Evolutionary conservation across 1,284 basidiomycete species (phyloP).

Genomic region (Tilletia horrida): DNA sequence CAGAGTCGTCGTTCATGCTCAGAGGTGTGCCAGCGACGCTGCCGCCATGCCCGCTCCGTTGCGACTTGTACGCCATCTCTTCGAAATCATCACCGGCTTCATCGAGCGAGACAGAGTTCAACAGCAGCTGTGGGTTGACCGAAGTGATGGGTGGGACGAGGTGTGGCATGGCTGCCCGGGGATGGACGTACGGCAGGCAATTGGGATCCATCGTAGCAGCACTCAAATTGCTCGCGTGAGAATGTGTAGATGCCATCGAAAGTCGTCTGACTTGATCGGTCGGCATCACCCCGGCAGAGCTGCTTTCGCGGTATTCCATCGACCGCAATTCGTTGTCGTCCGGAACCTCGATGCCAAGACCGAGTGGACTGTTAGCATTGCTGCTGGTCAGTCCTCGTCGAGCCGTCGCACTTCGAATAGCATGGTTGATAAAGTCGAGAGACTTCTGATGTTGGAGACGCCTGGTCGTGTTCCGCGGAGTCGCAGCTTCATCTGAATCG

Average conservation of each 20-base stretch:
- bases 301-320: conserved; percentile 5
- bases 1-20: conserved; percentile 44
- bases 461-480: conserved; percentile 20
- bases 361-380: conserved; percentile 29
- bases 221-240: not conserved
- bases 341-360: conserved; percentile 43
- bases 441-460: conserved; percentile 51
- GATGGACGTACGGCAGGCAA: conserved; percentile 30
- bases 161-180: conserved; percentile 23
- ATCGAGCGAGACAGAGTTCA: conserved; percentile 33
- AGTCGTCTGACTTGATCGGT: conserved; percentile 6
- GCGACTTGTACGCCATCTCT: conserved; percentile 12
- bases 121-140: conserved; percentile 6
- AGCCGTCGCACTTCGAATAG: conserved; percentile 53
- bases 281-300: not conserved
- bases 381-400: conserved; percentile 32
- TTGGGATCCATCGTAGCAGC: conserved; percentile 23
- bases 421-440: conserved; percentile 54
- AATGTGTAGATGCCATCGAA: conserved; percentile 3
- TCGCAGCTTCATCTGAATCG: conserved; percentile 19
- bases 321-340: conserved; percentile 15
- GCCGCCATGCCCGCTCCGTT: not conserved
- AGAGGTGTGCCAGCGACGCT: conserved; percentile 15
- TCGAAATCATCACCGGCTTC: conserved; percentile 41
- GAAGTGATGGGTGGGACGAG: conserved; percentile 14